These are phyloP conservation scores for Suhomyces kilbournensis DNA, from an alignment of 805 yeast species.

Conservation along the genomic window DNA sequence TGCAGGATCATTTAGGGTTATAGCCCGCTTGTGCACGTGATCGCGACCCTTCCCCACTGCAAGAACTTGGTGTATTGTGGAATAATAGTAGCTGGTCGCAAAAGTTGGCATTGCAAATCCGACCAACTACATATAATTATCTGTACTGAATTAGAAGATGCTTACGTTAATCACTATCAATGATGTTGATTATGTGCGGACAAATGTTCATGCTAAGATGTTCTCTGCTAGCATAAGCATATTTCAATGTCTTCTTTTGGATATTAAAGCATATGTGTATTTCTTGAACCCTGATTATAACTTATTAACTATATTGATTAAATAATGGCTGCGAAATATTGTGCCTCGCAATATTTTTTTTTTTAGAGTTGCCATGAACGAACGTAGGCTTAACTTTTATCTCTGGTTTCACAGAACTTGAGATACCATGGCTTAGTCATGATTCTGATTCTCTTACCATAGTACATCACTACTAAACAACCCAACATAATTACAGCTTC, in stretches of 20 bases:
- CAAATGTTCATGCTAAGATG: not conserved
- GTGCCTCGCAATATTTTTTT: not conserved
- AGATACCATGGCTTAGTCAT: constrained; percentile 58
- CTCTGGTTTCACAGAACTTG: constrained; percentile 45
- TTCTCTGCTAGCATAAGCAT: not conserved
- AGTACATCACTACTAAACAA: constrained; percentile 55
- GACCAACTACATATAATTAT: not conserved
- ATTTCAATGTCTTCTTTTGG: not conserved
- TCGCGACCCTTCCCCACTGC: not conserved
- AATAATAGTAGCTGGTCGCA: no score
- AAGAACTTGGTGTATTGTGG: not conserved
- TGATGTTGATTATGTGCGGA: not conserved
- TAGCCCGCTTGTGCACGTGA: constrained; percentile 2
- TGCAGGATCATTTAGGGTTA: constrained; percentile 1
- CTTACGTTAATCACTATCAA: not conserved
- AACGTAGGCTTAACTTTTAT: not conserved
- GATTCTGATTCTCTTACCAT: constrained; percentile 58
- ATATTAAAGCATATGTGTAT: not conserved
- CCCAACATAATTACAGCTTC: constrained; percentile 57
- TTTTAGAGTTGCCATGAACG: not conserved
- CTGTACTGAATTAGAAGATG: not conserved
- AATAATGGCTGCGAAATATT: not conserved
- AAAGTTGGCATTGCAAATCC: not conserved
- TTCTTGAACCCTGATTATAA: not conserved
- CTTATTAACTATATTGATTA: not conserved